These are phyloP conservation scores for Tolypocladium paradoxum DNA, from an alignment of 2,329 filamentous ascomycete genomes.

Conservation along the genomic window DNA sequence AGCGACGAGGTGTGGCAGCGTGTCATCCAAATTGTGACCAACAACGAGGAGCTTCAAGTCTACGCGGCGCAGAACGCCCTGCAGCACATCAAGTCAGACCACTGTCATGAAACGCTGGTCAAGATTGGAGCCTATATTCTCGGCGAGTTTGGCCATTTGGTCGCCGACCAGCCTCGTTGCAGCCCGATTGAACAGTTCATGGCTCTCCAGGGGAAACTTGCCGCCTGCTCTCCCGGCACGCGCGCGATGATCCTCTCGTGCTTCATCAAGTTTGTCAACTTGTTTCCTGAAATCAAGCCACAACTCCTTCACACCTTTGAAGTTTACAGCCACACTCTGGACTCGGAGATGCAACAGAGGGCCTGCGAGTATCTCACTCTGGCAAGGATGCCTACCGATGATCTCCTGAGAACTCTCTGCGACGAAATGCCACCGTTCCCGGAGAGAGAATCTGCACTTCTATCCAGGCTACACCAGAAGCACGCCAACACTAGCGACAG, in stretches of 20 bases:
- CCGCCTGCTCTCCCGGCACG: conserved; percentile 78
- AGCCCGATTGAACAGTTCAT: conserved; percentile 97
- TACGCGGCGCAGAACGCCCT: conserved; percentile 92
- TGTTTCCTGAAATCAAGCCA: conserved; percentile 97
- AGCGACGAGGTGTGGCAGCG: conserved; percentile 99
- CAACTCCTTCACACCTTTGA: conserved; percentile 86
- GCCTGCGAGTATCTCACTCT: conserved; percentile 90
- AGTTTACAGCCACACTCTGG: conserved; percentile 85
- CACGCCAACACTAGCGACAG: conserved; percentile 88
- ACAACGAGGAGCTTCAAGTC: conserved; percentile 95
- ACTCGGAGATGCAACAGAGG: conserved; percentile 90
- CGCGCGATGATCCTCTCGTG: conserved; percentile 89
- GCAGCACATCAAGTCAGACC: conserved; percentile 82
- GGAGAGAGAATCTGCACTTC: conserved; percentile 79
- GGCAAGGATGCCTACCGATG: conserved; percentile 77
- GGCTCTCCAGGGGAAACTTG: conserved; percentile 81
- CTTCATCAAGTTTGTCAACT: conserved; percentile 95
- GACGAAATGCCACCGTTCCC: conserved; percentile 99
- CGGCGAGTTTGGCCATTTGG: conserved; percentile 92
- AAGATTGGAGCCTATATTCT: conserved; percentile 96
- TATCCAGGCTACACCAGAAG: conserved; percentile 90
- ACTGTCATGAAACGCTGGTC: conserved; percentile 92
- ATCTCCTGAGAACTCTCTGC: conserved; percentile 83
- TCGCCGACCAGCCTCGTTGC: conserved; percentile 83
- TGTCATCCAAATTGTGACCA: conserved; percentile 97